Base-by-base conservation (phyloP, 1,284 basidiomycete species). In the Apiotrichum sp. region DNA sequence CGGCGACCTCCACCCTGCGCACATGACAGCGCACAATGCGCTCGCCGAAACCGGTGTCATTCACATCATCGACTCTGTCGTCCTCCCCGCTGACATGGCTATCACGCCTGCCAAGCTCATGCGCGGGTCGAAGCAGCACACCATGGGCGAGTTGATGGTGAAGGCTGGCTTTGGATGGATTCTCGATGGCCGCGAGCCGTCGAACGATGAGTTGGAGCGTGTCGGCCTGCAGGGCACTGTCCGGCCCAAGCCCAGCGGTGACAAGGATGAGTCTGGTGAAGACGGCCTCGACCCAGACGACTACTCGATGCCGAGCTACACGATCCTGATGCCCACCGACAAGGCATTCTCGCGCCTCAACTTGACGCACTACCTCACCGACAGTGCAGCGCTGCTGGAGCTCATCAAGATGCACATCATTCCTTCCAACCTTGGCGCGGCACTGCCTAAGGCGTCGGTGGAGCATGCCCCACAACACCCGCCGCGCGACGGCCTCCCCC, bases 381-480 rank as follows among this genome's bases (percentile, higher is more conserved):
- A 92, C 68, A 65, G 76, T 4, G 79, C 83, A 2, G 74, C 73
- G 1, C 80, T 98, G 35, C 79, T 81, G 42, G 78, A 78, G 4
- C 84, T 98, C 22, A 86, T 98, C 54, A 81, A 84, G 57, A 89
- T 97, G 66, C 95, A 99, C 75, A 83, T 99, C 59, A 87, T 99
- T 58, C 87, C 85, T 0, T 72, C 64, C 0, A 60, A 43, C 34
- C 40, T 52, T 6, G 52, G 36, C 4, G n/a, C 33, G 10, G 13
- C 40, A 31, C 42, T 59, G 4, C 53, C 57, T 14, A 52, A 52
- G 38, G 53, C 45, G 2, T 47, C 47, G 2, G 11, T 43, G 6
- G 53, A 55, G 38, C 46, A 55, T 43, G 32, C 32, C 1, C 42
- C 53, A 1, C 35, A 46, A 9, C 46, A 60, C 4, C 60, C 65